Conservation (phyloP, 192 early-diverging fungal species). For the Entomortierella parvispora region DNA sequence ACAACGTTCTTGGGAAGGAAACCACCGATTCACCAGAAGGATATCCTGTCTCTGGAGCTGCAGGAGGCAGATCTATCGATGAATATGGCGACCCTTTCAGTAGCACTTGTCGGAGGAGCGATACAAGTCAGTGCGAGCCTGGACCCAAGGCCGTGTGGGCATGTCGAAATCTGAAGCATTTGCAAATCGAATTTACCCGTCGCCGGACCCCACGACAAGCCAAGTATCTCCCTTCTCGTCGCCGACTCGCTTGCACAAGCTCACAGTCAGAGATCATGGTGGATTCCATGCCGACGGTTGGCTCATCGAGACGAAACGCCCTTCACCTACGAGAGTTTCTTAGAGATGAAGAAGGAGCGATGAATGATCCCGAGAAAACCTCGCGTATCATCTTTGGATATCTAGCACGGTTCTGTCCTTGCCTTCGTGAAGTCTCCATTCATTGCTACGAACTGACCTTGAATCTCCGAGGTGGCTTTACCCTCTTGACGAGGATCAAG, state of each 20-base stretch:
- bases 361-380: no score
- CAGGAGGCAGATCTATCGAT: no score
- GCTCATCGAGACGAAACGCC: no score
- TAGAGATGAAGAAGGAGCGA: no score
- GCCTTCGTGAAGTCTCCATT: slow-evolving; percentile 7
- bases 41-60: no score
- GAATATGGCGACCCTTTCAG: no score
- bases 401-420: slow-evolving; percentile 13
- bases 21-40: background rate
- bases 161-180: slow-evolving; percentile 25
- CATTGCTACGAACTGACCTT: slow-evolving; percentile 16
- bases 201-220: background rate
- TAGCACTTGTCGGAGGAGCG: no score
- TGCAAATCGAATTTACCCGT: slow-evolving; percentile 15
- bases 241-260: background rate
- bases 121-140: background rate
- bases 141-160: slow-evolving; percentile 10
- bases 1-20: slow-evolving; percentile 5
- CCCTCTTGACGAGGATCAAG: slow-evolving; percentile 14
- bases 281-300: slow-evolving; percentile 15
- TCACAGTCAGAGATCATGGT: background rate
- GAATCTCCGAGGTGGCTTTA: slow-evolving; percentile 17
- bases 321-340: no score
- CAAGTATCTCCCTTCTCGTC: background rate
- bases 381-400: slow-evolving; percentile 29